Evolutionary conservation across 495 filamentous ascomycete genomes (phyloP).

Genomic region (Penicillium soppii): DNA sequence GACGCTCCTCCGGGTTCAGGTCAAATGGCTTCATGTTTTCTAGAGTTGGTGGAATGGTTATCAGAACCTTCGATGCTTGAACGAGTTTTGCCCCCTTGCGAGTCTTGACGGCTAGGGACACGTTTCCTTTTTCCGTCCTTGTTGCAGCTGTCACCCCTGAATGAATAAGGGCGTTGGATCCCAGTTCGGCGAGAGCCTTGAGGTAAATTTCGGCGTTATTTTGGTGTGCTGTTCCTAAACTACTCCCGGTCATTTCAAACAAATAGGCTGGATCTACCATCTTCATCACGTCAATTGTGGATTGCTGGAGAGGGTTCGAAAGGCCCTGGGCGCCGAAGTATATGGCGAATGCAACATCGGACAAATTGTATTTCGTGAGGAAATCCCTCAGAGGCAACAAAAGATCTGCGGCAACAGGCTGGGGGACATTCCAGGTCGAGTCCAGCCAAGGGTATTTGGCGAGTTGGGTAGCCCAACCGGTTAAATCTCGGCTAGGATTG

Average conservation of each 20-base stretch:
- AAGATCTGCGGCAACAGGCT: conserved; percentile 48
- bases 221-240: conserved; percentile 17
- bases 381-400: conserved; percentile 48
- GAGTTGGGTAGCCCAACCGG: conserved; percentile 28
- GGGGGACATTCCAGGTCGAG: conserved; percentile 38
- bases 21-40: conserved; percentile 35
- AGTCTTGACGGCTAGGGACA: conserved; percentile 25
- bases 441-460: conserved; percentile 44
- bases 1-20: conserved; percentile 30
- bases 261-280: conserved; percentile 3
- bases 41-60: conserved; percentile 33
- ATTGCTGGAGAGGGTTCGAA: conserved; percentile 22
- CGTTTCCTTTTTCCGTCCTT: conserved; percentile 16
- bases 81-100: conserved; percentile 39
- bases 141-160: background rate
- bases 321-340: conserved; percentile 25
- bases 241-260: background rate
- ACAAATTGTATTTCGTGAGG: conserved; percentile 42
- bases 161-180: conserved; percentile 25
- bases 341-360: conserved; percentile 19
- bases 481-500: conserved; percentile 20
- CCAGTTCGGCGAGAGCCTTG: conserved; percentile 28
- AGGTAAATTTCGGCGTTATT: conserved; percentile 40
- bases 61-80: conserved; percentile 41
- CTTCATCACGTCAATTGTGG: conserved; percentile 24